phyloP scores from a whole-genome alignment of 257 asterid species.

The Solanum sejunctum region DNA sequence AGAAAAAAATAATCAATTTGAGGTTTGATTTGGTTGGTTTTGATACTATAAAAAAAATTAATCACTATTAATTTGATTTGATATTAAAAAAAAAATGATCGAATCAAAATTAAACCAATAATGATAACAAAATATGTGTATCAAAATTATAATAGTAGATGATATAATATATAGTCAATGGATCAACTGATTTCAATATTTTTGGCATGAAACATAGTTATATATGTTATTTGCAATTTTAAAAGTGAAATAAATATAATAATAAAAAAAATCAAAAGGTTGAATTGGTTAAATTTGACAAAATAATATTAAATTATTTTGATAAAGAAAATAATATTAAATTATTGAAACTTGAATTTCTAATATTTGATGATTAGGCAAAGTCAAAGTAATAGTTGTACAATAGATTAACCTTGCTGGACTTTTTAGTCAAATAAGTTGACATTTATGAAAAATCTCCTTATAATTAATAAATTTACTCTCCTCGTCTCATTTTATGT shows the following conservation, averaged over 20 bases:
- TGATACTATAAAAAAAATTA: too few relatives aligned
- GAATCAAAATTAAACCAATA: too few relatives aligned
- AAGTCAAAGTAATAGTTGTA: background rate
- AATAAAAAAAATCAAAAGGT: background rate
- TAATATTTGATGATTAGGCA: background rate
- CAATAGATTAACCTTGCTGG: background rate
- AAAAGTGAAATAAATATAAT: background rate
- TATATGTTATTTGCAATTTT: background rate
- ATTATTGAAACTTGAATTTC: background rate
- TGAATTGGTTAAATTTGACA: background rate
- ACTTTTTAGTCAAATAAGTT: background rate
- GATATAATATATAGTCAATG: background rate
- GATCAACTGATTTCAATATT: background rate
- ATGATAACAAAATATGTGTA: too few relatives aligned
- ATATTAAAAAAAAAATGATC: too few relatives aligned
- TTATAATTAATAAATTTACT: too few relatives aligned
- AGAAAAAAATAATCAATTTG: too few relatives aligned
- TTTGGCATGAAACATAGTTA: background rate
- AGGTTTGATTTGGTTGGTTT: too few relatives aligned
- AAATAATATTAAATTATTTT: too few relatives aligned
- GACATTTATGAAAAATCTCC: background rate
- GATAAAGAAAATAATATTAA: background rate
- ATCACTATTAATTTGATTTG: too few relatives aligned
- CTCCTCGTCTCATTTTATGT: too few relatives aligned
- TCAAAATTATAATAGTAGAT: too few relatives aligned